Evolutionary conservation across 306 rosid species (phyloP), one percentile per base, ranked within the genome.

Genomic region (Prunus davidiana): DNA sequence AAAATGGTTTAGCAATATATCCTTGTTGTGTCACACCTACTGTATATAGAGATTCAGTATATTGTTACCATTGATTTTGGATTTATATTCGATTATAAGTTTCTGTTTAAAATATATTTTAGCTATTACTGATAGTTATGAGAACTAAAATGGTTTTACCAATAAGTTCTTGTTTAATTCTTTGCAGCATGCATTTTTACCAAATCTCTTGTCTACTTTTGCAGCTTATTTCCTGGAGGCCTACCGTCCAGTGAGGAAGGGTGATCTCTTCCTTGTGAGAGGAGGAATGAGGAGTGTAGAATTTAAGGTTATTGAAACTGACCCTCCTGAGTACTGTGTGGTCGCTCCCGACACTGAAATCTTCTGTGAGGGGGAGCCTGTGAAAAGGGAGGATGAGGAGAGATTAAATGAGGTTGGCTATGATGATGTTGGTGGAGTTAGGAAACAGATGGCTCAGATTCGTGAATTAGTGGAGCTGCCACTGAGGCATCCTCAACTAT

Each of bases 201-300:
- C 67, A 18, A 71, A 8, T 69, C 34, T 25, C 9, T 64, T 27
- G 73, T 78, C 49, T 61, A 73, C 27, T 72, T 60, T 74, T 83
- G 78, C 91, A 94, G 98, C 98, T 67, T 95, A 95, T 86, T 95
- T 95, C 82, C 73, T 95, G 72, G 96, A 95, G 86, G 96, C 97
- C 61, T 95, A 92, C 82, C 89, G 97, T 8, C 98, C 98, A 1
- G 91, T 90, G 85, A 92, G 97, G 79, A 95, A 95, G 80, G 98
- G 97, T 27, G 97, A 95, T 62, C 55, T 92, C 77, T 95, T 95
- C 84, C 98, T 95, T 70, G 97, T 95, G 58, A 88, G 97, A 87
- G 97, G 98, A n/a, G 98, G 97, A 57, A 95, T 95, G 97, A 85
- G 97, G 86, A 92, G 97, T 80, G 89, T 95, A n/a, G 98, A 95